phyloP scores from a whole-genome alignment of 2,329 filamentous ascomycete species.

The Neodidymelliopsis sp. region DNA sequence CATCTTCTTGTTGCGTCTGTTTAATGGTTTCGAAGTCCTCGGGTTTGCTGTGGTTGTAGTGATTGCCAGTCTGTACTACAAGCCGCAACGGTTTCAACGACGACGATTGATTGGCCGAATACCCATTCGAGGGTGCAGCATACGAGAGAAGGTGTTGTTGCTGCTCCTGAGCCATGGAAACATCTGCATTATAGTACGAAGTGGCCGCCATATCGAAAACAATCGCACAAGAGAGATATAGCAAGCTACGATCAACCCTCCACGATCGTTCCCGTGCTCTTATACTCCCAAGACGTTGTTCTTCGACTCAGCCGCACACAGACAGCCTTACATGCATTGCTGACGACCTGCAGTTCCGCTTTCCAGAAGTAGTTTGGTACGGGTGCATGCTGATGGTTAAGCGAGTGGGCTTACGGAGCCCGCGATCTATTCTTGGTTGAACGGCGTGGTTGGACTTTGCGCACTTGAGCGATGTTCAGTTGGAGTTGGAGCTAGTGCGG shows the following conservation, averaged over 20 bases:
- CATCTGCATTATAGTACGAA: slow-evolving; percentile 21
- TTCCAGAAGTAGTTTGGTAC: slow-evolving; percentile 17
- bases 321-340: not conserved
- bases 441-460: not conserved
- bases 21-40: slow-evolving; percentile 29
- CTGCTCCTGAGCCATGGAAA: slow-evolving; percentile 9
- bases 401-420: not conserved
- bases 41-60: slow-evolving; percentile 14
- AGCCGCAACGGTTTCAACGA: slow-evolving; percentile 28
- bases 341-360: slow-evolving; percentile 15
- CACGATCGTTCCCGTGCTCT: no score
- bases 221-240: not conserved
- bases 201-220: slow-evolving; percentile 24
- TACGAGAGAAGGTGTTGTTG: slow-evolving; percentile 25
- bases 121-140: slow-evolving; percentile 14
- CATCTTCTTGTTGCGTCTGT: slow-evolving; percentile 27
- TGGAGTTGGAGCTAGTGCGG: no score
- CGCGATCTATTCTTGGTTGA: slow-evolving; percentile 5
- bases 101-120: slow-evolving; percentile 13
- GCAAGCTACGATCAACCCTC: not conserved
- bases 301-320: slow-evolving; percentile 10
- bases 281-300: not conserved
- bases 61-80: slow-evolving; percentile 10
- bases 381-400: slow-evolving; percentile 5
- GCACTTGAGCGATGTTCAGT: no score